Evolutionary conservation across 805 yeast genomes (phyloP), one percentile per base, ranked within the genome.

Genomic region (Kodamaea nitidulidarum): DNA sequence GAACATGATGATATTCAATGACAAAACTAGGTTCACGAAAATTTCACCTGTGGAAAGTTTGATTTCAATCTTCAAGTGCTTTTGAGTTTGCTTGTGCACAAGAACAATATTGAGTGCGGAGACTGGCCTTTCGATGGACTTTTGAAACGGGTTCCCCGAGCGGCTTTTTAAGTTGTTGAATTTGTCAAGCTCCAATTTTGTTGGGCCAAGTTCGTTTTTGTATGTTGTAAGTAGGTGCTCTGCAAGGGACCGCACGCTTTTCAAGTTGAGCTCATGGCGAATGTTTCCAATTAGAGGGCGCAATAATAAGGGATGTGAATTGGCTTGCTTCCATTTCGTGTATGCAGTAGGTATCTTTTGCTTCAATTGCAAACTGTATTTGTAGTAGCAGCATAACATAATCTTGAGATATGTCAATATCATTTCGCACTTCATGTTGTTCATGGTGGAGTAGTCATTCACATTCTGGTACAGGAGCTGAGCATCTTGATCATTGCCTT

Each of bases 331-430:
- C 69, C 64, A 72, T 43, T 68, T 69, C 17, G 70, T 64, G 44
- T 67, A 53, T 3, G 74, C 61, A 2, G 76, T 65, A 12, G 81
- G 81, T 8, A 75, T 64, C 5, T 64, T 61, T 18, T 67, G 63
- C 41, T 65, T 73, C 52, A 61, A 56, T 31, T 54, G 61, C 38
- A 67, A 65, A 47, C 65, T 76, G 50, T 60, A 69, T 40, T 60
- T 69, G 57, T 75, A 84, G 40, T 76, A 73, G 41, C 80, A 70
- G 46, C 83, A 78, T 12, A 84, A 65, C 70, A 83, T 71, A 20
- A 84, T 57, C 46, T 81, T 78, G 16, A 84, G 59, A 35, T 75
- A 74, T 10, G 58, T 61, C 32, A 73, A 64, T 12, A 83, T 69
- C 20, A 75, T 63, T 39, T 78, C 77, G 4, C 90, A 87, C 39